Evolutionary conservation across 805 yeast genomes (phyloP).

Genomic region (Suhomyces xylopsoci): DNA sequence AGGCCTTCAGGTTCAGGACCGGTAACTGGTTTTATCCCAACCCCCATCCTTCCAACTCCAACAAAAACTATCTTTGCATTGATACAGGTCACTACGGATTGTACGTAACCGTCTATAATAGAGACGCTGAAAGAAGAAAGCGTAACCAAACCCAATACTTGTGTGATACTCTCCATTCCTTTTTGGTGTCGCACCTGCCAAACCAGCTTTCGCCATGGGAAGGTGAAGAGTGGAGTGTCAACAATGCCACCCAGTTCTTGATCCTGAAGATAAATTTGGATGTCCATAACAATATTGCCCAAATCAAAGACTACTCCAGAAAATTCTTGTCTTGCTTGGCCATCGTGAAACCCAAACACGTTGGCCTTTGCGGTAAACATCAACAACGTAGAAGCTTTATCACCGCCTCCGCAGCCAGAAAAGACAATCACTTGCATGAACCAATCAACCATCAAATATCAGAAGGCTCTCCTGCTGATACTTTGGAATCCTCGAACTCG

Average conservation of each 20-base stretch:
- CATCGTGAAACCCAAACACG: constrained; percentile 7
- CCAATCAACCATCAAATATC: neutral
- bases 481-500: neutral
- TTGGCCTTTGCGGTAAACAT: constrained; percentile 1
- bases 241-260: constrained; percentile 17
- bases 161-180: constrained; percentile 10
- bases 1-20: constrained; percentile 9
- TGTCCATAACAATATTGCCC: constrained; percentile 23
- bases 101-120: constrained; percentile 38
- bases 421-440: neutral
- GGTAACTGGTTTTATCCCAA: constrained; percentile 17
- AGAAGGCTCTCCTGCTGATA: neutral
- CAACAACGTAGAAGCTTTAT: constrained; percentile 5
- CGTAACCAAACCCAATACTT: constrained; percentile 5
- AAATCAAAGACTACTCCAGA: constrained; percentile 21
- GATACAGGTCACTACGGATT: constrained; percentile 43
- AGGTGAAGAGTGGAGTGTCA: neutral
- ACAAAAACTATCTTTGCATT: constrained; percentile 23
- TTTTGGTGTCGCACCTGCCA: constrained; percentile 5
- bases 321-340: constrained; percentile 21
- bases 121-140: constrained; percentile 25
- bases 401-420: neutral
- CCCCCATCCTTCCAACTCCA: constrained; percentile 21
- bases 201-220: neutral
- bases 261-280: constrained; percentile 32